phyloP scores from a whole-genome alignment of 805 yeast genomes.

The Candida sithepensis region DNA sequence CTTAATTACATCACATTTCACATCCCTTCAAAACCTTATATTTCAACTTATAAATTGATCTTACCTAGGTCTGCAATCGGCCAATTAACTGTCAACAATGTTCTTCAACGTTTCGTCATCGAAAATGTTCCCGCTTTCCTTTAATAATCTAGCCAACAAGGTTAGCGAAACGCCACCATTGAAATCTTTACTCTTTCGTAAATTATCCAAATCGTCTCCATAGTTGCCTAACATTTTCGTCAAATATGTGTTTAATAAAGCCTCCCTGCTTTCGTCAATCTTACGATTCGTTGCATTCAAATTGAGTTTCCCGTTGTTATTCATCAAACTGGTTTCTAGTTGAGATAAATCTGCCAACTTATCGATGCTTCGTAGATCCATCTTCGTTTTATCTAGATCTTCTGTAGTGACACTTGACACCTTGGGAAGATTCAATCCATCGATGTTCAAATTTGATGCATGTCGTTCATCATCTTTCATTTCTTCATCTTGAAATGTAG shows the following conservation, averaged over 20 bases:
- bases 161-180: slow-evolving; percentile 49
- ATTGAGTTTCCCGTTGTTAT: slow-evolving; percentile 21
- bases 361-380: slow-evolving; percentile 4
- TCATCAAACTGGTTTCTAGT: slow-evolving; percentile 1
- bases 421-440: slow-evolving; percentile 14
- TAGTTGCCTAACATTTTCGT: slow-evolving; percentile 53
- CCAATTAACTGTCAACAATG: slow-evolving; percentile 6
- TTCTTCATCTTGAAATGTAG: not conserved
- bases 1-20: no score
- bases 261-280: slow-evolving; percentile 30
- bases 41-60: no score
- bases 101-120: slow-evolving; percentile 46
- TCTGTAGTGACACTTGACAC: slow-evolving; percentile 8
- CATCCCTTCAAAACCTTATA: no score
- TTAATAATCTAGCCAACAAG: slow-evolving; percentile 52
- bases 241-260: slow-evolving; percentile 49
- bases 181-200: slow-evolving; percentile 65
- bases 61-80: no score
- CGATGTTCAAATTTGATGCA: slow-evolving; percentile 26
- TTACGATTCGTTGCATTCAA: slow-evolving; percentile 26
- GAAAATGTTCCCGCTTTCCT: slow-evolving; percentile 56
- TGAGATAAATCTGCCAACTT: slow-evolving; percentile 6
- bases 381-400: slow-evolving; percentile 16
- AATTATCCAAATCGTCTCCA: slow-evolving; percentile 56
- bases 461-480: not conserved